Percentiles rank a stretch among this genome's conserved stretches.
Conservation (phyloP, 2,329 filamentous ascomycete genomes). For the Verticillium nonalfalfae region DNA sequence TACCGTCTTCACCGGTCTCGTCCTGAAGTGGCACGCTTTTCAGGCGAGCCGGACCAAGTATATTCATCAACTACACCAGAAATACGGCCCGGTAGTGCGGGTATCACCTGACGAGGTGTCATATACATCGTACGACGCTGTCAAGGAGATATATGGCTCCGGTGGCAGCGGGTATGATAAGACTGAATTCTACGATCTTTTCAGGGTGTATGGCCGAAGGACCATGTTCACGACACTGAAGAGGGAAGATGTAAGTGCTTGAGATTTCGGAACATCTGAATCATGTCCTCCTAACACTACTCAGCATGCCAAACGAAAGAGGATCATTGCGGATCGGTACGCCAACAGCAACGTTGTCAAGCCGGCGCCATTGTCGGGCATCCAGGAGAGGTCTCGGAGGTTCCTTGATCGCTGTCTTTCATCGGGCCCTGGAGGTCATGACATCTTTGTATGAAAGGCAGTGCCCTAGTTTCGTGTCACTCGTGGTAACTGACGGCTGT, state of each 20-base stretch:
- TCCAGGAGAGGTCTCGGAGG: slow-evolving; percentile 47
- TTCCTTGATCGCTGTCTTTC: slow-evolving; percentile 48
- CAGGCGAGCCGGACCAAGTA: slow-evolving; percentile 44
- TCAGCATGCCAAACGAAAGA: slow-evolving; percentile 57
- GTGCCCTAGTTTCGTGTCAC: background rate
- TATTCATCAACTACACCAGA: slow-evolving; percentile 46
- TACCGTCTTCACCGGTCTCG: slow-evolving; percentile 42
- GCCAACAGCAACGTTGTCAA: slow-evolving; percentile 62
- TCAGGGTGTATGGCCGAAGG: slow-evolving; percentile 49
- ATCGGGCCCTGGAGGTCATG: slow-evolving; percentile 38
- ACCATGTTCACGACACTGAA: slow-evolving; percentile 56
- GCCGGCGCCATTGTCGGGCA: slow-evolving; percentile 45
- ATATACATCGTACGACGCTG: slow-evolving; percentile 47
- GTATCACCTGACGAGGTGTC: slow-evolving; percentile 53
- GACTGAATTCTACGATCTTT: slow-evolving; percentile 58
- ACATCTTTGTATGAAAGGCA: slow-evolving; percentile 49
- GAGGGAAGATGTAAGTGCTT: slow-evolving; percentile 40
- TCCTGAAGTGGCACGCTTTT: slow-evolving; percentile 52
- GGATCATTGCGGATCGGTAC: slow-evolving; percentile 60
- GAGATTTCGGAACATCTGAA: background rate
- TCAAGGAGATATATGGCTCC: slow-evolving; percentile 58
- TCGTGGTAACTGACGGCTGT: background rate
- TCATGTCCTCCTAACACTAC: background rate
- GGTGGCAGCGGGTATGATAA: slow-evolving; percentile 60
- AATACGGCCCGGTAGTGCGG: slow-evolving; percentile 52